These are phyloP conservation scores for Cyclotella sp. DNA, from an alignment of 108 stramenopile species.

Conservation along the genomic window DNA sequence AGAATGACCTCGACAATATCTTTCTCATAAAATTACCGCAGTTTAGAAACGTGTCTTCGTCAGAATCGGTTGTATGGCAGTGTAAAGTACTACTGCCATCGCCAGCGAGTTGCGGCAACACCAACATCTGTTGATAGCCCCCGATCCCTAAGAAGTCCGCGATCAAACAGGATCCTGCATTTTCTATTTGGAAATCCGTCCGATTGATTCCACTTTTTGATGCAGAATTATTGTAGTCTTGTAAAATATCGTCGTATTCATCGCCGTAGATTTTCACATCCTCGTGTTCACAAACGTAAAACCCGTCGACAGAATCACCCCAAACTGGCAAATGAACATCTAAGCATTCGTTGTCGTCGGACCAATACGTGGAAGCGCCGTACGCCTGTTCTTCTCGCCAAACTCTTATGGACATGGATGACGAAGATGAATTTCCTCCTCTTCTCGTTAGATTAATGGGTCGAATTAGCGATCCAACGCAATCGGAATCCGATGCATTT, in stretches of 20 bases:
- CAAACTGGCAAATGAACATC: constrained; percentile 7
- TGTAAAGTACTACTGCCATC: not conserved
- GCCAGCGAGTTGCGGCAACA: constrained; percentile 30
- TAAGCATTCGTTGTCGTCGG: not conserved
- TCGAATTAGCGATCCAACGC: not conserved
- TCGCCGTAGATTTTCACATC: constrained; percentile 4
- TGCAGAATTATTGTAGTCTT: not conserved
- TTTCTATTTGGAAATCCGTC: constrained; percentile 12
- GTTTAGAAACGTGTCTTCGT: constrained; percentile 9
- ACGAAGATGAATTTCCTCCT: not conserved
- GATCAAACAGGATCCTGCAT: constrained; percentile 46
- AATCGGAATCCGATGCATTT: not conserved
- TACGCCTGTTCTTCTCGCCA: not conserved
- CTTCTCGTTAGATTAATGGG: not conserved
- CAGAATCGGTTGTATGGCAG: not conserved
- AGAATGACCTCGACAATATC: constrained; percentile 33
- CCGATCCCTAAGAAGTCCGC: constrained; percentile 46
- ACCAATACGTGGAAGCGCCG: constrained; percentile 2
- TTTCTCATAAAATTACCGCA: constrained; percentile 16
- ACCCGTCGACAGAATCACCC: not conserved
- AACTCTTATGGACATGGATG: not conserved
- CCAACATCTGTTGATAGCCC: constrained; percentile 36
- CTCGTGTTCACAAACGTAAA: not conserved
- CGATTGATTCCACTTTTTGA: not conserved
- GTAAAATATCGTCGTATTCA: not conserved